Evolutionary conservation across 441 rosid species (phyloP).

Genomic region (Gossypium aridum): DNA sequence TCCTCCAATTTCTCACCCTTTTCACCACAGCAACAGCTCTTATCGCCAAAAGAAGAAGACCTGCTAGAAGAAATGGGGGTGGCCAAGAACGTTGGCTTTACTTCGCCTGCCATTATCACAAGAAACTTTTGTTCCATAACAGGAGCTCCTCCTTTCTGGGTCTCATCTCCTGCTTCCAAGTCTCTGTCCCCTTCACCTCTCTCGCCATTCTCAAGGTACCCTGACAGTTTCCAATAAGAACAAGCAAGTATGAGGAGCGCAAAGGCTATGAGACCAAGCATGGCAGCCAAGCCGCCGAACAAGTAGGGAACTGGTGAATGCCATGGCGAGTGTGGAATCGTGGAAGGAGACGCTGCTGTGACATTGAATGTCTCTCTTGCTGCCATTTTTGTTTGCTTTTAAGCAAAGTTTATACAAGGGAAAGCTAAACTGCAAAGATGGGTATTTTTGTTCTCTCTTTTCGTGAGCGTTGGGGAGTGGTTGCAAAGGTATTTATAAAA

Average conservation of each 20-base stretch:
- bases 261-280: conserved; percentile 83
- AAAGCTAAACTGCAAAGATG: not conserved
- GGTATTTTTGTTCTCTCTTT: not conserved
- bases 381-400: conserved; percentile 24
- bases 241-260: conserved; percentile 89
- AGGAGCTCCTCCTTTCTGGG: conserved; percentile 15
- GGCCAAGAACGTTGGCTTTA: conserved; percentile 75
- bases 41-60: conserved; percentile 42
- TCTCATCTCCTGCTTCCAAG: conserved; percentile 50
- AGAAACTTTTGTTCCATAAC: conserved; percentile 53
- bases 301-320: conserved; percentile 94
- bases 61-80: conserved; percentile 49
- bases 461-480: conserved; percentile 1
- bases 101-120: conserved; percentile 90
- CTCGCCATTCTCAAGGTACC: conserved; percentile 44
- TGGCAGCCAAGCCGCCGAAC: conserved; percentile 94
- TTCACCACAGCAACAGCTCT: conserved; percentile 35
- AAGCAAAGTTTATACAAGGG: not conserved
- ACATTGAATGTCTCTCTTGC: conserved; percentile 32
- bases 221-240: conserved; percentile 89
- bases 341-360: conserved; percentile 16
- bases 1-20: conserved; percentile 27
- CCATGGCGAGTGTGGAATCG: conserved; percentile 58
- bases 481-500: conserved; percentile 21
- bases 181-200: conserved; percentile 31